These are phyloP conservation scores for Hymenotorrendiella dingleyae DNA, from an alignment of 2,329 filamentous ascomycete species.

Conservation along the genomic window DNA sequence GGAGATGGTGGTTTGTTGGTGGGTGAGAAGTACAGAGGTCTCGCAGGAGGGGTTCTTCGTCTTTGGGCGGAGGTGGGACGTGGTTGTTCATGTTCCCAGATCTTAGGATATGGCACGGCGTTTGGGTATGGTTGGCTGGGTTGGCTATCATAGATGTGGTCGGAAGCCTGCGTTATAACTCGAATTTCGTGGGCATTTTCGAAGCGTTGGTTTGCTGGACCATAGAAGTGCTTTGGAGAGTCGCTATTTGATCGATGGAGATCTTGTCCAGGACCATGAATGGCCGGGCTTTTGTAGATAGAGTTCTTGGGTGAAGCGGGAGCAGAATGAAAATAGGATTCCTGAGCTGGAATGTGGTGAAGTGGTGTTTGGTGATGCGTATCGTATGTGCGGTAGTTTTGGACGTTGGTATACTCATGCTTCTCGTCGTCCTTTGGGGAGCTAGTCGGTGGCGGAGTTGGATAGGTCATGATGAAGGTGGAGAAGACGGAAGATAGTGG, in stretches of 20 bases:
- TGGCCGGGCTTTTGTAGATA: not conserved
- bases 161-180: not conserved
- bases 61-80: not conserved
- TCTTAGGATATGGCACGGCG: not conserved
- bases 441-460: constrained; percentile 8
- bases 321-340: constrained; percentile 4
- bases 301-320: constrained; percentile 3
- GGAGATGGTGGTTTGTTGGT: constrained; percentile 20
- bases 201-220: not conserved
- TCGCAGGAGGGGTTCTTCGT: constrained; percentile 6
- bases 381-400: constrained; percentile 3
- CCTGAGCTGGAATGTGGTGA: constrained; percentile 4
- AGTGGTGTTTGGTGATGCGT: constrained; percentile 1
- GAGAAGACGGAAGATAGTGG: no score
- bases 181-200: not conserved
- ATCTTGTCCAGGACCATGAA: not conserved
- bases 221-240: constrained; percentile 4
- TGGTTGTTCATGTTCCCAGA: not conserved
- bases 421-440: constrained; percentile 7
- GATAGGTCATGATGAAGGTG: constrained; percentile 6
- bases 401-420: constrained; percentile 2
- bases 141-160: not conserved
- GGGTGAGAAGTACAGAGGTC: constrained; percentile 20
- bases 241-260: constrained; percentile 2
- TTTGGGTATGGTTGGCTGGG: not conserved